Evolutionary conservation across 2,329 filamentous ascomycete genomes (phyloP), one percentile per base, ranked within the genome.

Genomic region (Ascosphaera aggregata): DNA sequence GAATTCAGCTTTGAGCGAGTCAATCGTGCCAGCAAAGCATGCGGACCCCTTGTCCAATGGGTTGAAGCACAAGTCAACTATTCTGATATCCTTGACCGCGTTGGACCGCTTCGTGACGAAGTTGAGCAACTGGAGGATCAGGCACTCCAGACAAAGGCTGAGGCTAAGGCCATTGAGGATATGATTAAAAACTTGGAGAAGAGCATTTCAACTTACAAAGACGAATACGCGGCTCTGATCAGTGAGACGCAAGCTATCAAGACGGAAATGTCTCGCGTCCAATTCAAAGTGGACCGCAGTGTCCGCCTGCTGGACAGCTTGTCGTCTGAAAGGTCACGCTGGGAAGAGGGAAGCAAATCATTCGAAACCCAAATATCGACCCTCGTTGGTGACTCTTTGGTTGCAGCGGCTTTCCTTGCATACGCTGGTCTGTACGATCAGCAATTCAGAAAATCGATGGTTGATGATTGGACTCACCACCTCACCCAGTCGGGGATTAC

Each of bases 351-450:
- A 48, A 98, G 89, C 69, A 92, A 79, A 61, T 94, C 86, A 0
- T 98, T 98, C 55, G 86, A 95, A 57, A 92, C 85, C 2, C 89
- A 98, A 55, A 95, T 98, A 54, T 80, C 80, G 56, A 98, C 89
- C 2, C 73, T 98, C 39, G 81, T 98, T 30, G 89, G 89, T 44
- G 89, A 98, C 53, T 86, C 94, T 38, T 69, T 98, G 43, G 77
- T 94, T 38, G 89, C 89, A n/a, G 82, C 91, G 3, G 91, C 86
- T 7, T 95, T 95, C 68, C 67, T 98, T 45, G 89, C 91, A 11
- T 98, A 98, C 58, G 82, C 80, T 52, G 89, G 89, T 59, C 75
- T 95, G 38, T 98, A 93, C 54, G 89, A 98, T 54, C 91, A 98
- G 54, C 89, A 89, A 43, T 95, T 94, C 71, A 76, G 89, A 53